Percentiles rank a stretch among this genome's conserved stretches.
phyloP scores from a whole-genome alignment of 257 asterid genomes.

The Solanum neorickii region DNA sequence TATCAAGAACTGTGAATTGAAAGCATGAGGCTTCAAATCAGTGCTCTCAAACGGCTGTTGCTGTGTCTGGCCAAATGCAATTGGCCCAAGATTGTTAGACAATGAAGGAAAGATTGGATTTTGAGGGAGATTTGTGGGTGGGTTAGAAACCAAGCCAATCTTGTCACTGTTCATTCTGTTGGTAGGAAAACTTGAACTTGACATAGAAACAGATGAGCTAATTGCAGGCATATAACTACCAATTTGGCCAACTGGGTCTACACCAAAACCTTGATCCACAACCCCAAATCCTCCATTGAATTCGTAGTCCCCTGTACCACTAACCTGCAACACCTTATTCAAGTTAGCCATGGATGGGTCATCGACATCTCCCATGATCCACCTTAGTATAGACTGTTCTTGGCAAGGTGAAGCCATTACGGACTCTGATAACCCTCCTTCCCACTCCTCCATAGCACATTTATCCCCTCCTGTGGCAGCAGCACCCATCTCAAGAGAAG shows the following conservation, averaged over 20 bases:
- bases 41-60: conserved; percentile 28
- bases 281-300: conserved; percentile 41
- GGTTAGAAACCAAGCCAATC: conserved; percentile 19
- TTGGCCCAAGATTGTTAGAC: conserved; percentile 26
- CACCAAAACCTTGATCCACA: conserved; percentile 63
- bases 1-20: conserved; percentile 42
- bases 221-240: conserved; percentile 24
- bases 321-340: conserved; percentile 43
- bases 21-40: conserved; percentile 47
- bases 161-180: conserved; percentile 23
- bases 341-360: conserved; percentile 62
- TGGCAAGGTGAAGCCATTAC: conserved; percentile 58
- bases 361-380: conserved; percentile 94
- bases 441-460: conserved; percentile 82
- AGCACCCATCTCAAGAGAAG: conserved; percentile 37
- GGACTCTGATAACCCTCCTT: conserved; percentile 61
- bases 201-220: conserved; percentile 13
- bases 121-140: conserved; percentile 13
- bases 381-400: conserved; percentile 62
- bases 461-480: conserved; percentile 34
- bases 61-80: conserved; percentile 24
- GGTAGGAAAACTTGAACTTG: conserved; percentile 13
- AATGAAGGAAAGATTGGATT: conserved; percentile 27
- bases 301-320: conserved; percentile 45
- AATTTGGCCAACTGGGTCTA: conserved; percentile 20